Percentiles rank a stretch among this genome's conserved stretches.
Conservation (phyloP, 140 eudicot genomes). For the Cichorium intybus region DNA sequence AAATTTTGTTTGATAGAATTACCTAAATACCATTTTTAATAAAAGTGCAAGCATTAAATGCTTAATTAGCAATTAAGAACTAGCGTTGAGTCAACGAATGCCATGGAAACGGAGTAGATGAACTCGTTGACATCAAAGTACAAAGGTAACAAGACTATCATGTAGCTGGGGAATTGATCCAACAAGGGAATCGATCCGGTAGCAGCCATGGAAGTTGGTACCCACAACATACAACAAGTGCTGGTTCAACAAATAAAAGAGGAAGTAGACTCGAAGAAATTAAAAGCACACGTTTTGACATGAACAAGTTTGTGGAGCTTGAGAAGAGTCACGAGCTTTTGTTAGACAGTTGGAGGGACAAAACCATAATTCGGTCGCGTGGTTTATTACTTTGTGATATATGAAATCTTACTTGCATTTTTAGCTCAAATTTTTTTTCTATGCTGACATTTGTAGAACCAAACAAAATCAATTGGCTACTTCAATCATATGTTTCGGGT, state of each 20-base stretch:
- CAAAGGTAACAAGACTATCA: too few relatives aligned
- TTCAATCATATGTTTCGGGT: too few relatives aligned
- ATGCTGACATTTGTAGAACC: too few relatives aligned
- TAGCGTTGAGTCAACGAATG: too few relatives aligned
- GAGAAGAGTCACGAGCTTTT: constrained; percentile 44
- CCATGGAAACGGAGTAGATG: too few relatives aligned
- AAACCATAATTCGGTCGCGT: constrained; percentile 48
- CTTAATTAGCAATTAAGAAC: too few relatives aligned
- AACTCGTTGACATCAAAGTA: too few relatives aligned
- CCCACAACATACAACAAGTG: constrained; percentile 38
- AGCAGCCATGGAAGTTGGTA: constrained; percentile 74
- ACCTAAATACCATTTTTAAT: too few relatives aligned
- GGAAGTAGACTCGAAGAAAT: constrained; percentile 21
- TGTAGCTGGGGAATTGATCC: constrained; percentile 24
- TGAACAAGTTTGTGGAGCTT: constrained; percentile 41
- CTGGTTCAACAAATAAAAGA: constrained; percentile 22
- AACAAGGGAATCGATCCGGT: constrained; percentile 33
- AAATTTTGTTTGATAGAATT: too few relatives aligned
- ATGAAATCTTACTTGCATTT: constrained; percentile 7
- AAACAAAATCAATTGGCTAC: too few relatives aligned
- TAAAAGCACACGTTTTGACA: constrained; percentile 30
- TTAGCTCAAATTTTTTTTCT: constrained; percentile 5
- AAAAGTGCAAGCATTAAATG: too few relatives aligned
- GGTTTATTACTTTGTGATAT: constrained; percentile 55
- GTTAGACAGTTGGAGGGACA: constrained; percentile 59